Base-by-base conservation (phyloP, 176 grass and related monocot genomes). In the Olyra latifolia region DNA sequence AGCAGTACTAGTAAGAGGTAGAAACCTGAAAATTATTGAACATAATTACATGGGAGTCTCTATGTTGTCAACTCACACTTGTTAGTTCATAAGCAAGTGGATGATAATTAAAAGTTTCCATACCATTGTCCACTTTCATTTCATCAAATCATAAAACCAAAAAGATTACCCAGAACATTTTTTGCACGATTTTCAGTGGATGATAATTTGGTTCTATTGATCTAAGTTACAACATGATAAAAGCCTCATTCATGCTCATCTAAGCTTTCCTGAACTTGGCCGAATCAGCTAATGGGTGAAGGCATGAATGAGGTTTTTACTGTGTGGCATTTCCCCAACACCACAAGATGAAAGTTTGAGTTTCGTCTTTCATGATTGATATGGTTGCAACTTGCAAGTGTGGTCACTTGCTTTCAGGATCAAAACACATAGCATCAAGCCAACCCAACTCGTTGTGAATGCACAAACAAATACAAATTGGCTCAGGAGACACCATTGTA, bases 361-460 rank as follows among this genome's bases (percentile, higher is more conserved):
- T 19, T 61, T 20, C n/a, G n/a, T n/a, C n/a, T n/a, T n/a, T n/a
- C 46, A 28, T 49, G 62, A 49, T 14, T 4, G 7, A 1, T 23
- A 63, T 65, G 41, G 66, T 30, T 66, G 25, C 46, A 85, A 78
- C 56, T 30, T 66, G 25, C 46, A 85, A 78, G 30, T 15, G 8
- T 54, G 16, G n/a, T 44, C 63, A 25, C 44, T 63, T 65, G 62
- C 40, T 48, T 46, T 25, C 29, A 48, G 35, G 7, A 38, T 32
- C 16, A 35, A n/a, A 32, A 22, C 46, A 12, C 46, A 40, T 16
- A 69, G 12, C 35, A n/a, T 19, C 38, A 10, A 61, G 28, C 41
- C 46, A 10, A 50, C 5, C 4, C 22, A 46, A 76, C 41, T 67
- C 17, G 29, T 1, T 35, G 17, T 45, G 8, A 6, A 57, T 6